Evolutionary conservation across 1,284 basidiomycete genomes (phyloP).

Genomic region (Tetrapyrgos nigripes): DNA sequence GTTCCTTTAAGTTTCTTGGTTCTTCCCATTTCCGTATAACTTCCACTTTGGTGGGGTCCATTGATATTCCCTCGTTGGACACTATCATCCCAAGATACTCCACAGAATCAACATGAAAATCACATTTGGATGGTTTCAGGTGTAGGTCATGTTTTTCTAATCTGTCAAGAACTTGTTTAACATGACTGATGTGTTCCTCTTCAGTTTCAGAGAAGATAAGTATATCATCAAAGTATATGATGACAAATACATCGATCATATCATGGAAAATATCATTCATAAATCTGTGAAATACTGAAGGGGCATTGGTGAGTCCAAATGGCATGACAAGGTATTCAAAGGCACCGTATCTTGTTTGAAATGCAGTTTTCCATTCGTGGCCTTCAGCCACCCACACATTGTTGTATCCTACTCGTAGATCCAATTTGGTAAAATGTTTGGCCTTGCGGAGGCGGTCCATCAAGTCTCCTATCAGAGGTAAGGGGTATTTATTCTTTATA

Average conservation of each 20-base stretch:
- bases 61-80: too few species aligned
- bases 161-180: slow-evolving; percentile 36
- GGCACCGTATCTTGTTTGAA: not conserved
- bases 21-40: slow-evolving; percentile 27
- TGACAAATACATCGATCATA: slow-evolving; percentile 35
- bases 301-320: too few species aligned
- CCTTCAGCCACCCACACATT: not conserved
- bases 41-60: slow-evolving; percentile 48
- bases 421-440: not conserved
- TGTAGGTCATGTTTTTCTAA: slow-evolving; percentile 35
- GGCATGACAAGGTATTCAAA: not conserved
- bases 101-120: too few species aligned
- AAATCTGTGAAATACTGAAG: too few species aligned
- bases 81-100: too few species aligned
- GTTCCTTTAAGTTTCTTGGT: slow-evolving; percentile 23
- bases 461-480: slow-evolving; percentile 1
- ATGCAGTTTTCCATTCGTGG: slow-evolving; percentile 1
- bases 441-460: slow-evolving; percentile 2
- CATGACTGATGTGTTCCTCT: slow-evolving; percentile 25
- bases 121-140: too few species aligned
- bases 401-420: not conserved
- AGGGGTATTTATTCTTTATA: slow-evolving; percentile 3
- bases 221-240: slow-evolving; percentile 43
- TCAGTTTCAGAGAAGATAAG: slow-evolving; percentile 31
- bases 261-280: slow-evolving; percentile 40